Conservation (phyloP, 371 early-diverging fungal genomes). For the Mucor velutinosus region DNA sequence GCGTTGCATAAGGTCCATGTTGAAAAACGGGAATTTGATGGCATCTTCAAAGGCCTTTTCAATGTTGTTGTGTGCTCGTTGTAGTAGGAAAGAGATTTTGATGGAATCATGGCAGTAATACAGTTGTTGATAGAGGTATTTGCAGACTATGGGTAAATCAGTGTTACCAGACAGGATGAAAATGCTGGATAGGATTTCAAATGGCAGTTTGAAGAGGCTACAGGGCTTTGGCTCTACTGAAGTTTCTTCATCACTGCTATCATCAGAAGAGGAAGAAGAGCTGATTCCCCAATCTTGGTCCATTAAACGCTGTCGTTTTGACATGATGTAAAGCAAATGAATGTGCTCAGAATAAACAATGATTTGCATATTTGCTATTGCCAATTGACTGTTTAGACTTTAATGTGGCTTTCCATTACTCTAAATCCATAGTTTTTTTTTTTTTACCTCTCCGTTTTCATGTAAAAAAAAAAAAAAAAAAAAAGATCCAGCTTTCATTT, state of each 20-base stretch:
- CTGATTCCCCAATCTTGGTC: slow-evolving; percentile 19
- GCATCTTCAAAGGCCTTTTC: slow-evolving; percentile 28
- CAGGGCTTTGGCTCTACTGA: slow-evolving; percentile 10
- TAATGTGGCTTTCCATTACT: not conserved
- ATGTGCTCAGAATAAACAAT: not conserved
- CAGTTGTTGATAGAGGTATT: slow-evolving; percentile 25
- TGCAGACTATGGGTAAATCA: slow-evolving; percentile 29
- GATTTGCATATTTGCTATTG: not conserved
- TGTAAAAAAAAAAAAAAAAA: not conserved
- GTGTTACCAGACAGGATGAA: slow-evolving; percentile 45
- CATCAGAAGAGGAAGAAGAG: slow-evolving; percentile 12
- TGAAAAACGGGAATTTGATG: slow-evolving; percentile 39
- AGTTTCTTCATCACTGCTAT: slow-evolving; percentile 7
- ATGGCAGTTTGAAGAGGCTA: slow-evolving; percentile 28
- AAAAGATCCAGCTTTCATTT: not conserved
- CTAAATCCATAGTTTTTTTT: not conserved
- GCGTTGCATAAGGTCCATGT: slow-evolving; percentile 14
- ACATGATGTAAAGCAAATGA: slow-evolving; percentile 8
- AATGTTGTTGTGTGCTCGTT: slow-evolving; percentile 23
- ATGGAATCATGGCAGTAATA: slow-evolving; percentile 26
- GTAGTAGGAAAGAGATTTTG: slow-evolving; percentile 38
- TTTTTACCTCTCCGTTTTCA: not conserved
- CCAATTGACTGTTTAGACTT: not conserved
- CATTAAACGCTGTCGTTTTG: slow-evolving; percentile 21
- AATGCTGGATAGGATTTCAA: slow-evolving; percentile 41